A percentile compares a stretch with the other conserved stretches of the same genome.
These are phyloP conservation scores for Chlamydomonas sp. DNA, from an alignment of 139 green algal species.

Conservation along the genomic window DNA sequence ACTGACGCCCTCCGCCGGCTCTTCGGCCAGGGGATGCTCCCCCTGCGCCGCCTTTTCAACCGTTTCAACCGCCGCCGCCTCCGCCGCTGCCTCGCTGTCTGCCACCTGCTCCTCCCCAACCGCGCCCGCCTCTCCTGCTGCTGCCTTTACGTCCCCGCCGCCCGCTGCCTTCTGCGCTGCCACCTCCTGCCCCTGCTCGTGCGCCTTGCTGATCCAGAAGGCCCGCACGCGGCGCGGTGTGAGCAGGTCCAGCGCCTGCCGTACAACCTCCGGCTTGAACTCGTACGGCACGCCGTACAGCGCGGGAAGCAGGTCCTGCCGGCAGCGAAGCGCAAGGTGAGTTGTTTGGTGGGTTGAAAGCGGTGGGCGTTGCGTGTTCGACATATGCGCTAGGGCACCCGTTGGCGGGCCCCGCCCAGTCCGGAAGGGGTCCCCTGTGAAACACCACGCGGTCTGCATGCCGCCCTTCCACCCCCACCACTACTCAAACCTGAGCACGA, in stretches of 20 bases:
- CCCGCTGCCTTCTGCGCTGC: not conserved
- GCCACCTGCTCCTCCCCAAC: not conserved
- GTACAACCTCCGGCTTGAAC: conserved; percentile 75
- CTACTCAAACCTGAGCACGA: too few relatives aligned
- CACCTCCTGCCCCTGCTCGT: not conserved
- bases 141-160: not conserved
- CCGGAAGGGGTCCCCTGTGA: too few relatives aligned
- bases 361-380: not conserved
- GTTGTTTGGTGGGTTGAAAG: not conserved
- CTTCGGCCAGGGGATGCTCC: not conserved
- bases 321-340: not conserved
- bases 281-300: conserved; percentile 62
- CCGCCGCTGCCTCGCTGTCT: not conserved
- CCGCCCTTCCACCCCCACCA: too few relatives aligned
- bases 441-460: too few relatives aligned
- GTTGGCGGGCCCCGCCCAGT: too few relatives aligned
- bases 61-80: not conserved
- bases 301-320: conserved; percentile 76
- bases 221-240: conserved; percentile 69
- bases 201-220: conserved; percentile 82
- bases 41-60: too few relatives aligned
- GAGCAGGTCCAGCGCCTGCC: conserved; percentile 65
- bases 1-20: not conserved
- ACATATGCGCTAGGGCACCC: too few relatives aligned
- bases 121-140: not conserved